Base-by-base conservation (phyloP, 768 basidiomycete genomes). In the Hydnum rufescens region DNA sequence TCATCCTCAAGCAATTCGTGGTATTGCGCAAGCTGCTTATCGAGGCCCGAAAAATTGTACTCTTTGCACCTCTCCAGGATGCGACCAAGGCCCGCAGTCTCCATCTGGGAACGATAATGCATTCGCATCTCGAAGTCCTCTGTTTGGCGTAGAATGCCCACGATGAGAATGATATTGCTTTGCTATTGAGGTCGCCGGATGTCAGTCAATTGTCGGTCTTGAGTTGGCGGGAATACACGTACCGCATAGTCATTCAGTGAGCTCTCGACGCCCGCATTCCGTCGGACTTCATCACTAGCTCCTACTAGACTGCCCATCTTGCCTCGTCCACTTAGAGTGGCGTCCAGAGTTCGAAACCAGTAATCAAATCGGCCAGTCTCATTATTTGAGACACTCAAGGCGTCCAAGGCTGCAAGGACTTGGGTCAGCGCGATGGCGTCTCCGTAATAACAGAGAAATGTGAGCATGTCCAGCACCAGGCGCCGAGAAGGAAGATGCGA, bases 261-360 rank as follows among this genome's bases (percentile, higher is more conserved):
- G 39, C 70, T 75, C 54, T 83, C 80, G 19, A 76, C 63, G 36
- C 80, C 77, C 44, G 74, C 75, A 55, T 72, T 68, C 54, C 75
- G 77, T 64, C 74, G 74, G 52, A 92, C 75, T 58, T 96, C 90
- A 13, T 92, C 86, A 59, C 90, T 93, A 23, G 89, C 88, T 0
- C 95, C 95, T 4, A 99, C 93, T 36, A 85, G 65, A 62, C 85
- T 95, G 1, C 93, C 93, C 87, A 96, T 90, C 63, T 80, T 82
- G 1, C 93, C 93, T 53, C 89, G 70, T 2, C 90, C 92, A 46
- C 77, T 73, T 18, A 96, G 70, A 2, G 76, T 76, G 26, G 67
- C 66, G 58, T 88, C 82, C 57, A 93, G 68, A 0, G 79, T 80
- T 58, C 78, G 80, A 62, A 97, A 85, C 92, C 89, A 97, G 59